A percentile compares a stretch with the other conserved stretches of the same genome.
These are phyloP conservation scores for Dictyostelium intermedium DNA, from an alignment of 78 protist genomes.

Conservation along the genomic window DNA sequence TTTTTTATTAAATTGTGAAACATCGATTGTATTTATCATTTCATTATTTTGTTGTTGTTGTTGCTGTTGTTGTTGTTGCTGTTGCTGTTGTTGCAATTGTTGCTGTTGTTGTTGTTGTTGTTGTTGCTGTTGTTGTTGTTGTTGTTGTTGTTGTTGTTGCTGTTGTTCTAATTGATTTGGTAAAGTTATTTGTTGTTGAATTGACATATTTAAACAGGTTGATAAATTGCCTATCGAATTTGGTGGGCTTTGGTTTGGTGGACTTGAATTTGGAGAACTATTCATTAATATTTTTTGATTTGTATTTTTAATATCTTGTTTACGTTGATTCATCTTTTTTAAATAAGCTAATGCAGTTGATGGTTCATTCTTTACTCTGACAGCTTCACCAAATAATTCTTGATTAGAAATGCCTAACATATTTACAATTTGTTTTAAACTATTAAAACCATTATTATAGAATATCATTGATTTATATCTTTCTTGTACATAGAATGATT, in stretches of 20 bases:
- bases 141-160: background rate
- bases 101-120: background rate
- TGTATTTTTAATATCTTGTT: background rate
- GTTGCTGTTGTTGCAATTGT: background rate
- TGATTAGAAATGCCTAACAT: background rate
- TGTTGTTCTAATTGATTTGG: background rate
- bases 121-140: background rate
- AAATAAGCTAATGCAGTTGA: background rate
- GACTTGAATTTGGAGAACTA: background rate
- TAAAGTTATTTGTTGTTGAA: background rate
- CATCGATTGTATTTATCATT: background rate
- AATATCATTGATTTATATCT: background rate
- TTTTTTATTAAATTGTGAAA: background rate
- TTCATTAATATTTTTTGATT: background rate
- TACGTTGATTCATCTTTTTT: background rate
- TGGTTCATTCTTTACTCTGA: slow-evolving; percentile 4
- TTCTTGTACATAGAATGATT: background rate
- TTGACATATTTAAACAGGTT: background rate
- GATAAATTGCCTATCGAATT: background rate
- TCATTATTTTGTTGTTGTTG: background rate
- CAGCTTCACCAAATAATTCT: background rate
- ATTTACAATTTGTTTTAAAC: background rate
- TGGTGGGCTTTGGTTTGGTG: background rate
- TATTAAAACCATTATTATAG: background rate
- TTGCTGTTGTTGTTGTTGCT: background rate